Evolutionary conservation across 202 grass and related monocot species (phyloP), one percentile per base, ranked within the genome.

Genomic region (Carex arenaria): DNA sequence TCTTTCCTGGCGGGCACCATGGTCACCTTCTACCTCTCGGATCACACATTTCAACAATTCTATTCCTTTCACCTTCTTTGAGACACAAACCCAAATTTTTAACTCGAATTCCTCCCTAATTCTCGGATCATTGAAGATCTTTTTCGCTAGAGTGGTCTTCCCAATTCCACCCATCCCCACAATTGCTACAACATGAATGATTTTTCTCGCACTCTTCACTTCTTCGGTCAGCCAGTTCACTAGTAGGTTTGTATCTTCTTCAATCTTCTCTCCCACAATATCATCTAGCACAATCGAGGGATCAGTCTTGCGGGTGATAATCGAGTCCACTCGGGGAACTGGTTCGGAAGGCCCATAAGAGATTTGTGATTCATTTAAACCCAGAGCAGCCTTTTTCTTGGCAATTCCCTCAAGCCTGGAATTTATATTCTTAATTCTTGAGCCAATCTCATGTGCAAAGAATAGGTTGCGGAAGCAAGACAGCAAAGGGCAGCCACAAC

Each of bases 381-480:
- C 5, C 10, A 36, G 43, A 55, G 32, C 42, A 63, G 64, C 32
- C 52, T 64, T 86, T 1, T 7, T 43, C 42, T 43, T 43, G 7
- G 42, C 42, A 43, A 43, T 8, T 1, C 1, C 42, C 1, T 43
- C 7, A 1, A 43, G 1, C 7, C 42, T 43, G 1, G 42, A 43
- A 43, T 43, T 43, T 0, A 43, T 43, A 43, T 43, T 7, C 7
- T 43, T 43, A 0, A 43, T 43, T 43, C 9, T 43, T 0, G 7
- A 43, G 9, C 42, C 42, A 9, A 87, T 84, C 10, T 68, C 3
- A 0, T 81, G 66, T 5, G 88, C 47, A 38, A 81, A 64, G 0
- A 38, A 4, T n/a, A n/a, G n/a, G n/a, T 76, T 80, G 0, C 9
- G 47, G 2, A 90, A 0, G 22, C 85, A 90, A 0, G 86, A 87